A percentile compares a stretch with the other conserved stretches of the same genome.
phyloP scores from a whole-genome alignment of 495 filamentous ascomycete genomes.

The Penicillium ochrochloron region DNA sequence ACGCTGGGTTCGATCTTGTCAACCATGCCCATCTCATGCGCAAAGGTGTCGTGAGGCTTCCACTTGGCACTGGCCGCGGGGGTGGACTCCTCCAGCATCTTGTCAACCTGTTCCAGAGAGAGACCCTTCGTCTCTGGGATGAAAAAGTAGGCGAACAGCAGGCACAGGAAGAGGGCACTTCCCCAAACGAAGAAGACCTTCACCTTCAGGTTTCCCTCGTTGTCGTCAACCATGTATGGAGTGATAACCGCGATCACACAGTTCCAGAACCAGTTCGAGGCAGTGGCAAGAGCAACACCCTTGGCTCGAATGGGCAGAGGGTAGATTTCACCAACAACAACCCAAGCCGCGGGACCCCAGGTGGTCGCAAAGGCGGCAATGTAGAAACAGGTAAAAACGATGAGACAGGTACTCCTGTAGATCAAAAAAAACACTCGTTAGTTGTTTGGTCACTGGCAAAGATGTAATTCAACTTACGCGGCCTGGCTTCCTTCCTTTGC shows the following conservation, averaged over 20 bases:
- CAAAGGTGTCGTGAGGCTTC: constrained; percentile 73
- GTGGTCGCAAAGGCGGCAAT: constrained; percentile 82
- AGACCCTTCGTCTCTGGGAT: constrained; percentile 82
- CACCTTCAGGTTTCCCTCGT: constrained; percentile 67
- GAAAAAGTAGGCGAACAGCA: constrained; percentile 73
- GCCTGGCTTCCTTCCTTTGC: constrained; percentile 41
- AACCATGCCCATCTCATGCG: constrained; percentile 60
- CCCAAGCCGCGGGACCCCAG: constrained; percentile 82
- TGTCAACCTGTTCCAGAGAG: constrained; percentile 83
- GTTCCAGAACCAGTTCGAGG: constrained; percentile 87
- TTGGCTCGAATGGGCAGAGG: constrained; percentile 77
- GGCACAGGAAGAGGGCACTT: constrained; percentile 62
- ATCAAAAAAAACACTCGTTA: not conserved
- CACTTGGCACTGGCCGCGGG: constrained; percentile 73
- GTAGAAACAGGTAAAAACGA: constrained; percentile 82
- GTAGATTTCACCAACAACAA: constrained; percentile 82
- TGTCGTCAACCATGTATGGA: constrained; percentile 69
- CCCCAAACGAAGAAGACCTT: constrained; percentile 85
- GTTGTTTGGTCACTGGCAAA: not conserved
- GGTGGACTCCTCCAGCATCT: constrained; percentile 79
- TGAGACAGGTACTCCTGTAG: constrained; percentile 39
- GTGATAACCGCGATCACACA: constrained; percentile 68
- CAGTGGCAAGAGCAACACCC: constrained; percentile 75
- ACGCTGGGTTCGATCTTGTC: constrained; percentile 39
- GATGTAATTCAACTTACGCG: constrained; percentile 22